Base-by-base conservation (phyloP, 345 rosid species). In the Syzygium aromaticum region DNA sequence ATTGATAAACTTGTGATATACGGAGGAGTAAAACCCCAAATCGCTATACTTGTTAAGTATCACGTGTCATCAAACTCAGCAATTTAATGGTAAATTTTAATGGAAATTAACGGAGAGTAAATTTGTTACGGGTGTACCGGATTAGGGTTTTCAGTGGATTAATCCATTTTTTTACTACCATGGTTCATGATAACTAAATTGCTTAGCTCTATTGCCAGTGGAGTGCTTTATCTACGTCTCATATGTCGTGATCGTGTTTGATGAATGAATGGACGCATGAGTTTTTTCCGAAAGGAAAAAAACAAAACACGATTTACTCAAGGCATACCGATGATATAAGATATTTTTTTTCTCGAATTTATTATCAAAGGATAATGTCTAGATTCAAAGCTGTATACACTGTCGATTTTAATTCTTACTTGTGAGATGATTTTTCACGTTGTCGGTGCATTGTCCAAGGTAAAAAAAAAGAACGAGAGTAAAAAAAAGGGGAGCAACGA, bases 401-500 rank as follows among this genome's bases (percentile, higher is more conserved):
- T 43, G 13, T 33, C 7, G 46, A 22, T 67, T 9, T 23, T 22
- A 1, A 23, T 22, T 22, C 27, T 9, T 22, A 23, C 61, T 9
- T 67, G 46, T 33, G 46, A 23, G 19, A 19, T 33, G 23, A 33
- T 40, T 30, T 64, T 17, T 33, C 0, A 8, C 13, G 4, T 19
- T 19, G 46, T 17, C 22, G 40, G 13, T 8, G 40, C 15, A 1
- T 30, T 9, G 28, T 0, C 7, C 5, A 64, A 15, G 15, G 77
- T 17, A 0, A 13, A 63, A 63, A 61, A n/a, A 4, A 3, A 8
- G 22, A 11, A 2, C 2, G 6, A n/a, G 2, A 13, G 1, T n/a
- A n/a, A 0, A 8, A 27, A 5, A 5, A 33, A 15, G 5, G 14
- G 6, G 23, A 73, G 27, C 10, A 21, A 8, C 3, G 0, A 19